Evolutionary conservation across 371 early-diverging fungal genomes (phyloP).

Genomic region (Mucor piriformis): DNA sequence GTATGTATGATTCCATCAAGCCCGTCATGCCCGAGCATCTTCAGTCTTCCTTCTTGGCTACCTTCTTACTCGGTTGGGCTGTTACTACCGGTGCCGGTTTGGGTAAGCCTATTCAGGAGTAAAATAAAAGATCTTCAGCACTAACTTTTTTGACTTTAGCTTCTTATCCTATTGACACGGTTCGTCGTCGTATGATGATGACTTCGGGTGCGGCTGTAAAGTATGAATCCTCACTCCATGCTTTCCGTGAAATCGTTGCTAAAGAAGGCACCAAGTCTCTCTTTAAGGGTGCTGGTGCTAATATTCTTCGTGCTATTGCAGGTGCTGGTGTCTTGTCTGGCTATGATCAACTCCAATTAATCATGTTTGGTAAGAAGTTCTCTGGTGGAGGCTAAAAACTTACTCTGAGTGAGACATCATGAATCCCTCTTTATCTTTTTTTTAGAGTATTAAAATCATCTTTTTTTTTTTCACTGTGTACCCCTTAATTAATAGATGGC

Average conservation of each 20-base stretch:
- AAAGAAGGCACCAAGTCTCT: constrained; percentile 74
- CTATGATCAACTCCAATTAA: constrained; percentile 71
- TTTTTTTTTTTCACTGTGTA: constrained; percentile 21
- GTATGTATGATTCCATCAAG: constrained; percentile 79
- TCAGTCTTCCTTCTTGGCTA: constrained; percentile 59
- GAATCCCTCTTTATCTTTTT: background rate
- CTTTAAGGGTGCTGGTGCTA: constrained; percentile 88
- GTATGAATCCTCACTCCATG: constrained; percentile 71
- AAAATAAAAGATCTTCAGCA: too few relatives aligned
- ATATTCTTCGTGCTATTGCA: constrained; percentile 80
- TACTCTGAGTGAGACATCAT: background rate
- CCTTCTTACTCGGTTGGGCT: constrained; percentile 72
- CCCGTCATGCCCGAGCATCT: constrained; percentile 58
- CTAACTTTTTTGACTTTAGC: too few relatives aligned
- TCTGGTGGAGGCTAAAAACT: constrained; percentile 19
- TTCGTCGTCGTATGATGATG: constrained; percentile 93
- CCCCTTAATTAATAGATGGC: constrained; percentile 3
- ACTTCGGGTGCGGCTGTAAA: constrained; percentile 77
- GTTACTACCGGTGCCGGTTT: constrained; percentile 73
- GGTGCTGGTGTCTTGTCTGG: constrained; percentile 78
- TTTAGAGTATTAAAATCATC: background rate
- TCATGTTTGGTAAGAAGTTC: constrained; percentile 63
- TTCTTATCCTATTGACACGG: constrained; percentile 90
- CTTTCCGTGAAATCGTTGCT: constrained; percentile 68
- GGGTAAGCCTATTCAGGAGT: constrained; percentile 25